Conservation (phyloP, 768 basidiomycete genomes). For the Filobasidium wieringae region DNA sequence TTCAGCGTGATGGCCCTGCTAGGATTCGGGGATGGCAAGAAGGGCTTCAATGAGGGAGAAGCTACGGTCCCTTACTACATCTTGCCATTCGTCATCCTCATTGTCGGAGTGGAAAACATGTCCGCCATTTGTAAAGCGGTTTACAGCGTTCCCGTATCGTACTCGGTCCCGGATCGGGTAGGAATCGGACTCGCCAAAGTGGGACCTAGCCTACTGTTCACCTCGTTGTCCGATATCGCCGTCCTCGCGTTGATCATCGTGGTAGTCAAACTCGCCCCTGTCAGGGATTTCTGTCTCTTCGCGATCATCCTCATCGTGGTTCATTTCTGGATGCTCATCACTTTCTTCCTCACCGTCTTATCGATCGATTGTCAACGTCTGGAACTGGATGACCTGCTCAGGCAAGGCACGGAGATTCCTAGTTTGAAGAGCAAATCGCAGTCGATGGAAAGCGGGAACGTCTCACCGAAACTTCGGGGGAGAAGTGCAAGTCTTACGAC, state of each 20-base stretch:
- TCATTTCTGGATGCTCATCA: slow-evolving; percentile 89
- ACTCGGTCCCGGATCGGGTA: slow-evolving; percentile 62
- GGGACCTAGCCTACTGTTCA: slow-evolving; percentile 82
- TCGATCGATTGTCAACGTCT: slow-evolving; percentile 92
- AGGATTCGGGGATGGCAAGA: slow-evolving; percentile 43
- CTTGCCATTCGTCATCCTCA: slow-evolving; percentile 83
- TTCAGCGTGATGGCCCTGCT: slow-evolving; percentile 82
- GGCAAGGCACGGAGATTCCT: slow-evolving; percentile 48
- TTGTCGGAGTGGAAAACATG: slow-evolving; percentile 97
- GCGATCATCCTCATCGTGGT: slow-evolving; percentile 88
- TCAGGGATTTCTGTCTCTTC: slow-evolving; percentile 85
- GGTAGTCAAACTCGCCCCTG: slow-evolving; percentile 58
- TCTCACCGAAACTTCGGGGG: not conserved
- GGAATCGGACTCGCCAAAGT: slow-evolving; percentile 78
- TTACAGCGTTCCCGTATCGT: slow-evolving; percentile 30
- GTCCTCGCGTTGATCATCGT: slow-evolving; percentile 66
- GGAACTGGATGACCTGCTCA: slow-evolving; percentile 75
- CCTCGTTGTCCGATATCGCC: slow-evolving; percentile 73
- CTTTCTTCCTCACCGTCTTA: slow-evolving; percentile 40
- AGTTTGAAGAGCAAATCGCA: not conserved
- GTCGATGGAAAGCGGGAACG: not conserved
- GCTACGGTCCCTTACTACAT: slow-evolving; percentile 43
- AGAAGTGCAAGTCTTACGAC: not conserved
- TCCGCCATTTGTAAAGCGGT: slow-evolving; percentile 61
- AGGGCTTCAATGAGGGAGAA: slow-evolving; percentile 5